Percentiles rank a stretch among this genome's conserved stretches.
Evolutionary conservation across 2,329 filamentous ascomycete species (phyloP).

Genomic region (Zasmidium angulare): DNA sequence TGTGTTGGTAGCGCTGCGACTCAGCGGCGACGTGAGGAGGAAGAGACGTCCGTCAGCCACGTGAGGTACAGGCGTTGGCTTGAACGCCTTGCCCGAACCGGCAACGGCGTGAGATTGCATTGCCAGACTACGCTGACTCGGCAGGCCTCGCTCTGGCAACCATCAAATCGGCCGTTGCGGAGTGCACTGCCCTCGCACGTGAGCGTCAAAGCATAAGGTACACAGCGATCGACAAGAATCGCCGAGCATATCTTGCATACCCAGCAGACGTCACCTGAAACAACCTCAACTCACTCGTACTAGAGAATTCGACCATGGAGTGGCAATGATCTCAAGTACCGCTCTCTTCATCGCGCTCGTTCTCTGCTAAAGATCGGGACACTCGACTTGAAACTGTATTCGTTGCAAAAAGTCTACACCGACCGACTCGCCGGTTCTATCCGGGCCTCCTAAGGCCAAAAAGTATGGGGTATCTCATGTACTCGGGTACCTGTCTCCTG

Average conservation of each 20-base stretch:
- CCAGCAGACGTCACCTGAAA: not conserved
- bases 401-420: slow-evolving; percentile 6
- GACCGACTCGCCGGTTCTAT: not conserved
- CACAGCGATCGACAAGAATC: not conserved
- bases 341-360: not conserved
- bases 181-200: not conserved
- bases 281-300: not conserved
- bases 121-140: slow-evolving; percentile 18
- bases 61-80: slow-evolving; percentile 1
- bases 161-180: not conserved
- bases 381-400: slow-evolving; percentile 1
- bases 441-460: not conserved
- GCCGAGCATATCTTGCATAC: not conserved
- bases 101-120: slow-evolving; percentile 13
- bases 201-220: not conserved
- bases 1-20: slow-evolving; percentile 1
- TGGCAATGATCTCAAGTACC: too few species aligned
- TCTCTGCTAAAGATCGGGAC: slow-evolving; percentile 5
- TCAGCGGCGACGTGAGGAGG: not conserved
- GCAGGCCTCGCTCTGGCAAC: slow-evolving; percentile 4
- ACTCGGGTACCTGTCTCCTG: not conserved
- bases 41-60: slow-evolving; percentile 7
- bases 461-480: not conserved
- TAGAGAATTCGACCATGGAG: not conserved
- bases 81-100: not conserved